These are phyloP conservation scores for Eleusine indica DNA, from an alignment of 176 grass and related monocot species.

Conservation along the genomic window DNA sequence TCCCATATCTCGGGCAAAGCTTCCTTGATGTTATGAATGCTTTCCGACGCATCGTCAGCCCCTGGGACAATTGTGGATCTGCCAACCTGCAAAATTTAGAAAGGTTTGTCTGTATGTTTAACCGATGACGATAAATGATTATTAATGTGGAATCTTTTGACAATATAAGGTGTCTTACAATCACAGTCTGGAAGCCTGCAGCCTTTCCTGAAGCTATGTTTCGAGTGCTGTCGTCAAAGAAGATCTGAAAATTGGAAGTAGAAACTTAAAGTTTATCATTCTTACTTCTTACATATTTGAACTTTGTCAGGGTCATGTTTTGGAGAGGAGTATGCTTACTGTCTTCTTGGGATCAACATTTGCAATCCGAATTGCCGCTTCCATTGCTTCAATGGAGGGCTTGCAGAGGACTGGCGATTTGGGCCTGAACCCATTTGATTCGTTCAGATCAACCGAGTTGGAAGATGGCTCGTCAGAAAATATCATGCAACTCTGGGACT, in stretches of 20 bases:
- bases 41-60: conserved; percentile 61
- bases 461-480: conserved; percentile 29
- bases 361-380: conserved; percentile 54
- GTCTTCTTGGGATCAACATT: conserved; percentile 60
- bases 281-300: no score
- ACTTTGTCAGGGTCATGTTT: not conserved
- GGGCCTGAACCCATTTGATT: conserved; percentile 20
- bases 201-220: conserved; percentile 76
- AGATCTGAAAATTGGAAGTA: conserved; percentile 50
- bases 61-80: conserved; percentile 43
- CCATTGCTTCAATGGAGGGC: conserved; percentile 66
- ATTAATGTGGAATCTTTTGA: not conserved
- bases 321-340: conserved; percentile 30
- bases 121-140: not conserved
- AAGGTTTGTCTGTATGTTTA: not conserved
- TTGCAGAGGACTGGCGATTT: conserved; percentile 65
- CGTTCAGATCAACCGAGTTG: conserved; percentile 4
- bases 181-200: conserved; percentile 63
- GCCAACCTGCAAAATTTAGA: conserved; percentile 57
- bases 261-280: not conserved
- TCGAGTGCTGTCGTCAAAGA: conserved; percentile 68
- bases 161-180: conserved; percentile 41
- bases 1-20: conserved; percentile 69
- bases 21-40: conserved; percentile 76
- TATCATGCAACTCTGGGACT: not conserved